A percentile compares a stretch with the other conserved stretches of the same genome.
These are phyloP conservation scores for Globisporangium nagaii DNA, from an alignment of 352 stramenopile species.

Conservation along the genomic window DNA sequence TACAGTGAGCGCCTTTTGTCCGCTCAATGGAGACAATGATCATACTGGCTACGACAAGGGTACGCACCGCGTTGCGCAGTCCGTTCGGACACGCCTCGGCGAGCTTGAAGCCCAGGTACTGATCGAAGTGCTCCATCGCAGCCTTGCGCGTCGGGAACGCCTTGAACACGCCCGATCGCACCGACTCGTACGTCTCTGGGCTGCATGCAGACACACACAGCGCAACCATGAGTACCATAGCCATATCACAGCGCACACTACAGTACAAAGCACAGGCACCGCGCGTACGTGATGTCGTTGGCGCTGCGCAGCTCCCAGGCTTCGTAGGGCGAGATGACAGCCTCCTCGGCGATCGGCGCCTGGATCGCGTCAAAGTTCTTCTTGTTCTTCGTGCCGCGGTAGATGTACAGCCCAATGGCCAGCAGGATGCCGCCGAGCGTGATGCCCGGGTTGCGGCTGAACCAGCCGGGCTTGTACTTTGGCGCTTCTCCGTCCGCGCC, in stretches of 20 bases:
- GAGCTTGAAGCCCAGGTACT: constrained; percentile 72
- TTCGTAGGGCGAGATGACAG: constrained; percentile 82
- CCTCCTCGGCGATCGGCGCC: constrained; percentile 60
- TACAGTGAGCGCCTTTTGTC: no score
- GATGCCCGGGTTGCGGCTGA: constrained; percentile 81
- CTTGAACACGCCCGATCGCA: constrained; percentile 37
- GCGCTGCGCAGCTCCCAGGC: constrained; percentile 77
- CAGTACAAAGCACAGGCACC: background rate
- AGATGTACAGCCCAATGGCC: constrained; percentile 66
- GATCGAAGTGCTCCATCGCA: constrained; percentile 71
- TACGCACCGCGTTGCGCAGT: constrained; percentile 49
- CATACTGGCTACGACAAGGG: no score
- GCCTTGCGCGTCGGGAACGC: constrained; percentile 66
- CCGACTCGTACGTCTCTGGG: constrained; percentile 39
- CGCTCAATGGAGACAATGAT: no score
- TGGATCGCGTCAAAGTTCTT: constrained; percentile 78
- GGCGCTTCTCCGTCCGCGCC: constrained; percentile 32
- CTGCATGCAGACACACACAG: constrained; percentile 13
- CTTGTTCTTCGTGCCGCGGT: constrained; percentile 64
- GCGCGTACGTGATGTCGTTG: constrained; percentile 79
- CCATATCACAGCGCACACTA: background rate
- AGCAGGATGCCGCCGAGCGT: constrained; percentile 66
- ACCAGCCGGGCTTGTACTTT: constrained; percentile 82
- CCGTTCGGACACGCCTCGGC: constrained; percentile 46
- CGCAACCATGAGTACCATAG: background rate